Evolutionary conservation across 2,329 filamentous ascomycete species (phyloP), one percentile per base, ranked within the genome.

Genomic region (Myriangium duriaei): DNA sequence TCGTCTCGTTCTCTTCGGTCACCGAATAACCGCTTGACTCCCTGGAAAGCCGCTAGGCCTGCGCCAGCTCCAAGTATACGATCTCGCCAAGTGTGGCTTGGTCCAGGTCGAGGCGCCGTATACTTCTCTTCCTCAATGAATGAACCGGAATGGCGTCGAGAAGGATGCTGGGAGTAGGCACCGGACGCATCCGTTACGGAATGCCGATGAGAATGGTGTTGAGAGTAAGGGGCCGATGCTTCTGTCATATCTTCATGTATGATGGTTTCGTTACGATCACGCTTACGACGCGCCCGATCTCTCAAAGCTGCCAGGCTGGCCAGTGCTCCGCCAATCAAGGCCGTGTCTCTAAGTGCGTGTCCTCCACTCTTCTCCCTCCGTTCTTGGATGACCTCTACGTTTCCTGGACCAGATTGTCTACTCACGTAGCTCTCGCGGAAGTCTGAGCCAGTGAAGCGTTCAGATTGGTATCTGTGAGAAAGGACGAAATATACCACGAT

Each of bases 21-120:
- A 38, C 69, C 66, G 31, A 84, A 10, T 74, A 76, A 45, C 72
- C 81, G 56, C 53, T 59, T 53, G 1, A 53, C 44, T 7, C 54
- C 47, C 48, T 55, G 42, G 26, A 54, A 51, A 24, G 53, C 56
- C 21, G 61, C 62, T n/a, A 66, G 51, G 7, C 62, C 64, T 21
- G 60, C 64, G 11, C 57, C 62, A 43, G 58, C 65, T 14, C 62
- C 64, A 6, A 68, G 44, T 4, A 69, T 40, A 7, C 63, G 56
- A 39, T 68, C 56, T 17, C 58, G 55, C 66, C 65, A 69, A 1
- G 61, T 62, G 16, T 53, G 45, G 19, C 53, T 52, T 28, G 33
- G 30, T 14, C 34, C 16, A 6, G 42, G 41, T 12, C 44, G 44
- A 11, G 43, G 44, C 11, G 46, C 44, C 11, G 49, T 51, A 40